Evolutionary conservation across 345 rosid genomes (phyloP).

Genomic region (Linum trigynum): DNA sequence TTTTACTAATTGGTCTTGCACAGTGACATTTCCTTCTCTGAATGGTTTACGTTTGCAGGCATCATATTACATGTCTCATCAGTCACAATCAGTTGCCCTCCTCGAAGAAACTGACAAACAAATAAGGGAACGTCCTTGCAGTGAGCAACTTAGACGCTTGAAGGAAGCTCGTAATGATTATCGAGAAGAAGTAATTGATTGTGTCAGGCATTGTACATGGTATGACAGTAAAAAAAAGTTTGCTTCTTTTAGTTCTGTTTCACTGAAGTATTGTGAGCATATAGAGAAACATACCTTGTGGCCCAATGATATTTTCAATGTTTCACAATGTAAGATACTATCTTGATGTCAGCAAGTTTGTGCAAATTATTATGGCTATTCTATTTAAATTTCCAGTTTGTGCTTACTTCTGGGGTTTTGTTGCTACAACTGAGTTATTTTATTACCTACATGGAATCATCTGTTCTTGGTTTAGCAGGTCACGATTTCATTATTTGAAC

Average conservation of each 20-base stretch:
- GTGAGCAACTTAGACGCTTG: slow-evolving; percentile 66
- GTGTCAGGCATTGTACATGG: slow-evolving; percentile 88
- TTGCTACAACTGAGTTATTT: background rate
- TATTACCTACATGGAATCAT: background rate
- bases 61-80: slow-evolving; percentile 75
- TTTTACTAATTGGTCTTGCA: background rate
- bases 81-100: slow-evolving; percentile 75
- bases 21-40: background rate
- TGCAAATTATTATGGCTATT: background rate
- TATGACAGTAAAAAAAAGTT: slow-evolving; percentile 24
- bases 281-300: background rate
- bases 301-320: background rate
- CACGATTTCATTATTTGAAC: background rate
- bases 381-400: background rate
- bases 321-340: background rate
- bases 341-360: background rate
- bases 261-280: slow-evolving; percentile 6
- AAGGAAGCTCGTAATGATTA: slow-evolving; percentile 87
- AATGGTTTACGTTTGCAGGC: slow-evolving; percentile 43
- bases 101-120: slow-evolving; percentile 92
- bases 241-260: slow-evolving; percentile 8
- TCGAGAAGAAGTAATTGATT: slow-evolving; percentile 73
- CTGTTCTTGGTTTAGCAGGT: background rate
- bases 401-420: background rate
- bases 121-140: slow-evolving; percentile 57